These are phyloP conservation scores for Rutstroemia sp. DNA, from an alignment of 2,329 filamentous ascomycete species.

Conservation along the genomic window DNA sequence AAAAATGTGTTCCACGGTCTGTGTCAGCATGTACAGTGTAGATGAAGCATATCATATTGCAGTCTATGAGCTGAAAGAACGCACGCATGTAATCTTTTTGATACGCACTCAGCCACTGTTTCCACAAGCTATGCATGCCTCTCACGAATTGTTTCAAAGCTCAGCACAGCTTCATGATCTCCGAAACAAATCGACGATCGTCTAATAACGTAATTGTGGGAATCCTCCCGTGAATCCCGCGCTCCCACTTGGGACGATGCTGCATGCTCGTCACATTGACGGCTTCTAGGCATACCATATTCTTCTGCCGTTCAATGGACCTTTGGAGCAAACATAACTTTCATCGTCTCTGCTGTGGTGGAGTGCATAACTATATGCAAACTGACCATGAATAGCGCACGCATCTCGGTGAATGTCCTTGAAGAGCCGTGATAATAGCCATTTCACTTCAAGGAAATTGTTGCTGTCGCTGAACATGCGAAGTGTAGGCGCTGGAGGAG, in stretches of 20 bases:
- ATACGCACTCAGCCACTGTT: constrained; percentile 1
- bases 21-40: neutral
- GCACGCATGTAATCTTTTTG: neutral
- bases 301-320: neutral
- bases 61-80: neutral
- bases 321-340: neutral
- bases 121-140: neutral
- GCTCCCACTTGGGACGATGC: neutral
- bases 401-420: too few relatives aligned
- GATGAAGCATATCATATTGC: neutral
- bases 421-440: too few relatives aligned
- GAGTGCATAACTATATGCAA: too few relatives aligned
- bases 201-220: neutral
- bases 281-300: neutral
- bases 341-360: too few relatives aligned
- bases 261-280: neutral
- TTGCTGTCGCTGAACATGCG: too few relatives aligned
- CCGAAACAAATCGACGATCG: constrained; percentile 4
- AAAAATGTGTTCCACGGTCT: neutral
- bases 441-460: too few relatives aligned
- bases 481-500: too few relatives aligned
- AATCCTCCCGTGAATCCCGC: neutral
- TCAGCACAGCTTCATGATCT: neutral
- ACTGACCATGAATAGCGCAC: too few relatives aligned
- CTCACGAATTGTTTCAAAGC: constrained; percentile 10